These are phyloP conservation scores for Blastobotrys muscicola DNA, from an alignment of 805 yeast genomes.

Conservation along the genomic window DNA sequence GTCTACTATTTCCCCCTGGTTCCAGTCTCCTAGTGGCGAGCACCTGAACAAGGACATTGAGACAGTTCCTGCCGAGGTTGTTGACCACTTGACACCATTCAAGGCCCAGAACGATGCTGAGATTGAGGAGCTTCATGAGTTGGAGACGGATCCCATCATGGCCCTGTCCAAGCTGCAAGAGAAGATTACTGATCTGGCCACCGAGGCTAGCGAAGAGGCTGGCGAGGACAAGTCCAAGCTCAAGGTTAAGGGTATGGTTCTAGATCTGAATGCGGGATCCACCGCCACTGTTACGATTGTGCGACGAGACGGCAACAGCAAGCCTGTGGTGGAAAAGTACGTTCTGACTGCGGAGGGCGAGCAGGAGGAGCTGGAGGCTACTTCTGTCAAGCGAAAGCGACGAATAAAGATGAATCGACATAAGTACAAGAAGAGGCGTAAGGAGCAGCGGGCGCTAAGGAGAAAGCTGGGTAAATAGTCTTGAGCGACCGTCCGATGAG, in stretches of 20 bases:
- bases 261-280: background rate
- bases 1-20: slow-evolving; percentile 26
- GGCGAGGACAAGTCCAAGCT: background rate
- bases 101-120: slow-evolving; percentile 5
- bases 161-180: too few species aligned
- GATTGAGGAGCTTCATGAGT: too few species aligned
- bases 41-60: slow-evolving; percentile 28
- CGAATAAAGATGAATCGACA: slow-evolving; percentile 96
- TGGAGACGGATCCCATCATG: too few species aligned
- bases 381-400: slow-evolving; percentile 43
- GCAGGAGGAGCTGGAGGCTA: slow-evolving; percentile 10
- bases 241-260: slow-evolving; percentile 1
- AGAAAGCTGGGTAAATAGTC: slow-evolving; percentile 25
- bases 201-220: background rate
- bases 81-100: slow-evolving; percentile 31
- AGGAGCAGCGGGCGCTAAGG: slow-evolving; percentile 56
- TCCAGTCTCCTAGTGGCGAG: slow-evolving; percentile 31
- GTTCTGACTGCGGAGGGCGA: background rate
- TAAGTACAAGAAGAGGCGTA: slow-evolving; percentile 94
- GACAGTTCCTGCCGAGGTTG: slow-evolving; percentile 31
- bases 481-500: too few species aligned
- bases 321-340: background rate
- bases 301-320: background rate
- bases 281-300: background rate
- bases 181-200: background rate